Base-by-base conservation (phyloP, 2,329 filamentous ascomycete species). In the Alternaria longipes region DNA sequence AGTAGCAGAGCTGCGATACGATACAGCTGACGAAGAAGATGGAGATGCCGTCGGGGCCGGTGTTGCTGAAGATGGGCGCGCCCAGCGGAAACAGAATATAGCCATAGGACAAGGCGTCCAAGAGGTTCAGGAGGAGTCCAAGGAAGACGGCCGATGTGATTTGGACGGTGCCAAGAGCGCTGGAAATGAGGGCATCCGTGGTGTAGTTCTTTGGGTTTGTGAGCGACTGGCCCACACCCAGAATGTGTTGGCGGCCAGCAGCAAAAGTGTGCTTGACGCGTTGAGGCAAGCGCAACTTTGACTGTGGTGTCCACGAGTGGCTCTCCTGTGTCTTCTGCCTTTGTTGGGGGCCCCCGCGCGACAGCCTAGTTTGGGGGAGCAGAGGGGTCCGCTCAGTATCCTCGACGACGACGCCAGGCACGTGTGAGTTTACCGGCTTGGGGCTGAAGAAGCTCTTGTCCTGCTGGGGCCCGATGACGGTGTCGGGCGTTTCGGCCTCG, bases 21-120 rank as follows among this genome's bases (percentile, higher is more conserved):
- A 99, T 97, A 59, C 94, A 97, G 84, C 94, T 97, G 69, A 99
- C 92, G 78, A 98, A 99, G 81, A 98, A 99, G 80, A 99, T 97
- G 0, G 95, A 97, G 57, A 99, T 97, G 24, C 95, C 95, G 58
- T 97, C 94, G 0, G 94, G 90, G 2, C 94, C 95, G 7, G 98
- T 87, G 64, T 90, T 86, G 28, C 90, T 87, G 77, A 99, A 99
- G 20, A 97, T 86, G 8, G 92, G 88, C 64, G 92, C 91, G 7
- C 94, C 94, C 0, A 99, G 84, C 0, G 95, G 95, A 68, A 99
- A 99, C 12, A 99, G 81, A 72, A 97, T 97, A 55, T 77, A 80
- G 86, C 91, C 95, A 74, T 99, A 99, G 3, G 94, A 98, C 41
- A 99, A 81, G 6, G 94, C 95, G 82, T 99, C 95, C 20, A 99